Conservation (phyloP, 805 yeast species). For the Ogataea salicorniae region DNA sequence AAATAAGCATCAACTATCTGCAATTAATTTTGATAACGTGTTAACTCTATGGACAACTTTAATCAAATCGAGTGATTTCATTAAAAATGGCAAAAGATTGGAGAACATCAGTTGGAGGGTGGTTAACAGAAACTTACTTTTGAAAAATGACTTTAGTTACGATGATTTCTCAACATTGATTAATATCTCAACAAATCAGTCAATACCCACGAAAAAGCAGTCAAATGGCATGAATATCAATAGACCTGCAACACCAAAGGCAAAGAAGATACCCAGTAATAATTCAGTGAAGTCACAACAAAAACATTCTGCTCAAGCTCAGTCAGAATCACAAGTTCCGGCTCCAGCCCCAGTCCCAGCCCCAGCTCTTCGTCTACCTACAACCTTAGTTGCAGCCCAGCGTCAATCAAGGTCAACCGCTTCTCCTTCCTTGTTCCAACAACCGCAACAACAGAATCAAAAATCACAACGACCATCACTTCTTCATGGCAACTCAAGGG, state of each 20-base stretch:
- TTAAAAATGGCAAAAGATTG: constrained; percentile 30
- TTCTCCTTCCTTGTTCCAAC: not conserved
- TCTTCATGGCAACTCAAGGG: not conserved
- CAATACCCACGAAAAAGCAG: not conserved
- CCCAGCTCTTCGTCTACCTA: not conserved
- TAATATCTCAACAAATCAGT: constrained; percentile 19
- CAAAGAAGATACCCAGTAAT: constrained; percentile 4
- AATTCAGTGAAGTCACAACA: not conserved
- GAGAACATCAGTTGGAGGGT: constrained; percentile 35
- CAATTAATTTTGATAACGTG: constrained; percentile 35
- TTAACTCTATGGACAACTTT: constrained; percentile 38
- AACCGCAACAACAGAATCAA: not conserved
- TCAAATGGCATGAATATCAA: not conserved
- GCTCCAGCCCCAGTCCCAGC: not conserved
- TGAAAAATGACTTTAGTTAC: constrained; percentile 18
- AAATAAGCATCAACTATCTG: constrained; percentile 14
- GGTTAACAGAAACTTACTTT: constrained; percentile 27
- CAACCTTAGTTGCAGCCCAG: no score
- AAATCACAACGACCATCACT: not conserved
- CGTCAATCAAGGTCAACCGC: no score
- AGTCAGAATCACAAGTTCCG: not conserved
- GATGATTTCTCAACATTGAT: constrained; percentile 27
- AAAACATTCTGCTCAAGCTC: not conserved
- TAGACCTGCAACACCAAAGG: constrained; percentile 2
- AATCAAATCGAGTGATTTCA: constrained; percentile 28